These are phyloP conservation scores for Vitellaria paradoxa DNA, from an alignment of 179 eudicot species.

Conservation along the genomic window DNA sequence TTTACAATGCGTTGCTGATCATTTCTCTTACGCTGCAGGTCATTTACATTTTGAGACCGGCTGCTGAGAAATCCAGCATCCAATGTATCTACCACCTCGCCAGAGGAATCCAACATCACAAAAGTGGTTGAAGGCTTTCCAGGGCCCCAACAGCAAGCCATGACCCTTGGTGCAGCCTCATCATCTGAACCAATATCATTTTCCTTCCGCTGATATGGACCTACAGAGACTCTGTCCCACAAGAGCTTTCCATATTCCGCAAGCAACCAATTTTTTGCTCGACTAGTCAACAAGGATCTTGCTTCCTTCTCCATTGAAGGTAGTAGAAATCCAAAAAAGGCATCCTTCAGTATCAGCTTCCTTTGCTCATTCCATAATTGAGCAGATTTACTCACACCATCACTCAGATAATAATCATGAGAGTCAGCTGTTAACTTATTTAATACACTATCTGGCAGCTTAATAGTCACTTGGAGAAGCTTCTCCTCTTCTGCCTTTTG, in stretches of 20 bases:
- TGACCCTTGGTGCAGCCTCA: conserved; percentile 91
- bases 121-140: conserved; percentile 94
- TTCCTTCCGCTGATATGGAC: conserved; percentile 91
- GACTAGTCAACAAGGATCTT: conserved; percentile 63
- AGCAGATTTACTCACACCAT: conserved; percentile 91
- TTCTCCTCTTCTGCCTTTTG: conserved; percentile 98
- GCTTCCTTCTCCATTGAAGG: conserved; percentile 99
- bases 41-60: conserved; percentile 64
- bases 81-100: conserved; percentile 84
- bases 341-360: conserved; percentile 78
- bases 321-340: conserved; percentile 54
- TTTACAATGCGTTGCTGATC: conserved; percentile 80
- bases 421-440: conserved; percentile 67
- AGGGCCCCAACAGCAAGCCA: conserved; percentile 99
- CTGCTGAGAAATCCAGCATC: conserved; percentile 75
- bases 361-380: conserved; percentile 98
- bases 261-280: conserved; percentile 80
- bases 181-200: conserved; percentile 67
- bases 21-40: conserved; percentile 86
- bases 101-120: conserved; percentile 95
- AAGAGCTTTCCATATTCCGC: conserved; percentile 74
- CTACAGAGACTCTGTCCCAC: conserved; percentile 84
- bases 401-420: conserved; percentile 82
- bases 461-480: conserved; percentile 82
- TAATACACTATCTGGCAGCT: conserved; percentile 59